Conservation (phyloP, 2,329 filamentous ascomycete genomes). For the Aspergillus vadensis region DNA sequence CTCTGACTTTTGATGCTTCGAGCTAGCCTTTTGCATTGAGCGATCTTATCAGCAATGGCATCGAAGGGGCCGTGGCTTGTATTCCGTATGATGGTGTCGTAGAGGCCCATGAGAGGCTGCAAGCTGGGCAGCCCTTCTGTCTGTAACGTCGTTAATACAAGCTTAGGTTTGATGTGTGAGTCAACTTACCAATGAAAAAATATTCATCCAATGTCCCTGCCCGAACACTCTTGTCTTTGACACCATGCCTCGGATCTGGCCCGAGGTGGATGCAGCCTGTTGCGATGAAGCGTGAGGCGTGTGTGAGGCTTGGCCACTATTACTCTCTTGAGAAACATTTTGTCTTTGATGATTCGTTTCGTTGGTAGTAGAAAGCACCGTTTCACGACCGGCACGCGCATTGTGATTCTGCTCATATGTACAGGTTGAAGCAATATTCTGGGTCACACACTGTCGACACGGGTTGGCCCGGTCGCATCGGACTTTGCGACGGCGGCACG, state of each 20-base stretch:
- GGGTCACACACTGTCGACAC: neutral
- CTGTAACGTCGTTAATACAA: slow-evolving; percentile 9
- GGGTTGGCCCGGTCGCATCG: neutral
- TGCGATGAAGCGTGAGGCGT: neutral
- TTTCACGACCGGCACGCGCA: neutral
- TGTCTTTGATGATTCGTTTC: fast-evolving
- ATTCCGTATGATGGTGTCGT: neutral
- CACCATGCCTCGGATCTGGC: slow-evolving; percentile 18
- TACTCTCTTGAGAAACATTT: neutral
- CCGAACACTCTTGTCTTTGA: slow-evolving; percentile 31
- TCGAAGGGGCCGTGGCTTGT: neutral
- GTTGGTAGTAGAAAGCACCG: neutral
- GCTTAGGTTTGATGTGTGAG: neutral
- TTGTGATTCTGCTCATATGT: neutral
- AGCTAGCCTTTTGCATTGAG: slow-evolving; percentile 28
- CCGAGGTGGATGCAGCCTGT: neutral
- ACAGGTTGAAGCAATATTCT: neutral
- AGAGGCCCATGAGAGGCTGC: slow-evolving; percentile 12
- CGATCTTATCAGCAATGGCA: slow-evolving; percentile 11
- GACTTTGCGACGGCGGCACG: neutral
- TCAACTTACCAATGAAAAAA: slow-evolving; percentile 19
- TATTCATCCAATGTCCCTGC: slow-evolving; percentile 30
- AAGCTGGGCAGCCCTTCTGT: slow-evolving; percentile 12
- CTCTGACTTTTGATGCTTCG: slow-evolving; percentile 23
- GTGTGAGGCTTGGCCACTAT: neutral